Percentiles rank a stretch among this genome's conserved stretches.
These are phyloP conservation scores for Akebia trifoliata DNA, from an alignment of 164 flowering plant genomes.

Conservation along the genomic window DNA sequence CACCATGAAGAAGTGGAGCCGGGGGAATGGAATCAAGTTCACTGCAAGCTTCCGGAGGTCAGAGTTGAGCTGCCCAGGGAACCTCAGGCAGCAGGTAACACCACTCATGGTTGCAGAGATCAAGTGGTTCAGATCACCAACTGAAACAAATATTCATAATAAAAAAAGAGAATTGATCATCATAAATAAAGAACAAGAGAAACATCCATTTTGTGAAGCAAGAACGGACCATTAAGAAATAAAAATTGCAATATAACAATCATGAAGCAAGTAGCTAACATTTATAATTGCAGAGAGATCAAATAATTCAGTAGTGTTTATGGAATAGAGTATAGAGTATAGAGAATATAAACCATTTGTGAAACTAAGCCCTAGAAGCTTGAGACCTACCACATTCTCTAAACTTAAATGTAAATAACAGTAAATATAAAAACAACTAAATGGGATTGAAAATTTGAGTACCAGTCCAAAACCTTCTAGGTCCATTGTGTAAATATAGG, in stretches of 20 bases:
- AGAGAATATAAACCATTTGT: too few species aligned
- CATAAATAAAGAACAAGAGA: background rate
- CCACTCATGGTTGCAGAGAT: conserved; percentile 70
- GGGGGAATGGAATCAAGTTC: conserved; percentile 63
- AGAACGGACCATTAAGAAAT: background rate
- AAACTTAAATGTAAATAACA: too few species aligned
- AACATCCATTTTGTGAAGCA: background rate
- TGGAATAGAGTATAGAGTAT: too few species aligned
- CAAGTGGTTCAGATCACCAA: conserved; percentile 65
- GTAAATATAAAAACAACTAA: too few species aligned
- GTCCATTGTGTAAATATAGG: too few species aligned
- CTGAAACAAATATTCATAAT: conserved; percentile 26
- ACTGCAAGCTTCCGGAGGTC: conserved; percentile 65
- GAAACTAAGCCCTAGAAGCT: too few species aligned
- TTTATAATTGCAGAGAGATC: too few species aligned
- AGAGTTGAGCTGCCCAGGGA: conserved; percentile 64
- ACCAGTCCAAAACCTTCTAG: too few species aligned
- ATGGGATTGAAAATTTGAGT: too few species aligned
- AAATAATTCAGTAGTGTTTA: too few species aligned
- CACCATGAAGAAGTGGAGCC: conserved; percentile 67
- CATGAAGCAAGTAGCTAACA: too few species aligned
- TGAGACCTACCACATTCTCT: too few species aligned
- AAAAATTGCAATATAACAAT: background rate
- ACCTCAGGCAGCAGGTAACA: conserved; percentile 60
- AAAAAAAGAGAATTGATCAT: background rate